Percentiles rank a stretch among this genome's conserved stretches.
These are phyloP conservation scores for Pseudodiploospora longispora DNA, from an alignment of 2,329 filamentous ascomycete species.

Conservation along the genomic window DNA sequence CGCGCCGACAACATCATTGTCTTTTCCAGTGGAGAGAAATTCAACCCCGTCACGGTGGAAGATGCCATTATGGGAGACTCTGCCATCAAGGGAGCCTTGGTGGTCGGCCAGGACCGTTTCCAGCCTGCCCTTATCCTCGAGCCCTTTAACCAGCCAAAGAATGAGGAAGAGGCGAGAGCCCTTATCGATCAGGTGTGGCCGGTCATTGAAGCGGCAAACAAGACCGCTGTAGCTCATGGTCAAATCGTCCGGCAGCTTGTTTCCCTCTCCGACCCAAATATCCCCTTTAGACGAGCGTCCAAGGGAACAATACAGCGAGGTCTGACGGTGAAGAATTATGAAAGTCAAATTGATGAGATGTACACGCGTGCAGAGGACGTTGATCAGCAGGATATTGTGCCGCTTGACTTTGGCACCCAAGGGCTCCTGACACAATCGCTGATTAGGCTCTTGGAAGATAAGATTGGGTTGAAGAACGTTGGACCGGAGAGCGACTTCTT, in stretches of 20 bases:
- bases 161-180: constrained; percentile 9
- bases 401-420: constrained; percentile 15
- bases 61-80: constrained; percentile 20
- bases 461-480: constrained; percentile 11
- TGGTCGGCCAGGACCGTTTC: constrained; percentile 37
- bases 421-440: constrained; percentile 17
- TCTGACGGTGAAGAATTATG: constrained; percentile 13
- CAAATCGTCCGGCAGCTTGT: constrained; percentile 34
- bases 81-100: constrained; percentile 19
- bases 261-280: constrained; percentile 27
- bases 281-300: constrained; percentile 34
- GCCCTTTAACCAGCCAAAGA: constrained; percentile 21
- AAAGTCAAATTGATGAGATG: too few relatives aligned
- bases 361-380: constrained; percentile 1
- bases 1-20: constrained; percentile 31
- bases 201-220: constrained; percentile 32
- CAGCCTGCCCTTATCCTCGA: constrained; percentile 41
- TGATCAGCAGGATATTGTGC: constrained; percentile 16
- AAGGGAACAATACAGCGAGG: constrained; percentile 38
- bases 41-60: constrained; percentile 31
- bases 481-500: constrained; percentile 28
- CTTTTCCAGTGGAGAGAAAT: constrained; percentile 31
- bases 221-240: constrained; percentile 35
- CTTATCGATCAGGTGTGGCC: constrained; percentile 38
- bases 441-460: constrained; percentile 8